Percentiles rank a stretch among this genome's conserved stretches.
Conservation (phyloP, 140 eudicot genomes). For the Stevia rebaudiana region DNA sequence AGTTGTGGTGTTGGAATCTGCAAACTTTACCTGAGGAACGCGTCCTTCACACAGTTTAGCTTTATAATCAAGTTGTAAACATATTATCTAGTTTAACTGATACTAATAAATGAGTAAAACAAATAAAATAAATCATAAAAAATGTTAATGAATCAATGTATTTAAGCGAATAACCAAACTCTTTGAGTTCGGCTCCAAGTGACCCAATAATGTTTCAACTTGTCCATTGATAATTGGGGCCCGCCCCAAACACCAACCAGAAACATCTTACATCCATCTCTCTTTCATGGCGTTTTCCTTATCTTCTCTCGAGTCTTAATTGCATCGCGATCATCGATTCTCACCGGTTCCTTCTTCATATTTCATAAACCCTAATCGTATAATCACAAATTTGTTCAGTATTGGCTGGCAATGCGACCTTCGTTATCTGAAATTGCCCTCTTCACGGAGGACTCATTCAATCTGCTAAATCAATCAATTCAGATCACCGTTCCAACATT, state of each 20-base stretch:
- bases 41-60: too few relatives aligned
- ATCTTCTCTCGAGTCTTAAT: not conserved
- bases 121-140: too few relatives aligned
- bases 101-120: too few relatives aligned
- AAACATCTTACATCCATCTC: not conserved
- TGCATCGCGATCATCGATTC: constrained; percentile 14
- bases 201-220: constrained; percentile 10
- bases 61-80: too few relatives aligned
- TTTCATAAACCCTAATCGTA: constrained; percentile 4
- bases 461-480: not conserved
- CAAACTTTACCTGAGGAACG: too few relatives aligned
- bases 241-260: not conserved
- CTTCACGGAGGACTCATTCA: constrained; percentile 54
- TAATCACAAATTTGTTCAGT: not conserved
- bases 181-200: not conserved
- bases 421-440: constrained; percentile 36
- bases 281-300: constrained; percentile 26
- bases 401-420: constrained; percentile 53
- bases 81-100: too few relatives aligned
- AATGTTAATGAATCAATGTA: too few relatives aligned
- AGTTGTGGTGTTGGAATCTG: too few relatives aligned
- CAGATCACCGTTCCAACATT: not conserved
- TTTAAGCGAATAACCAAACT: not conserved
- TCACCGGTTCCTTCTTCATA: not conserved
- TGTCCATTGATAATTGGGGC: constrained; percentile 1